Percentiles rank a stretch among this genome's conserved stretches.
phyloP scores from a whole-genome alignment of 805 yeast species.

The Ogataea kodamae region DNA sequence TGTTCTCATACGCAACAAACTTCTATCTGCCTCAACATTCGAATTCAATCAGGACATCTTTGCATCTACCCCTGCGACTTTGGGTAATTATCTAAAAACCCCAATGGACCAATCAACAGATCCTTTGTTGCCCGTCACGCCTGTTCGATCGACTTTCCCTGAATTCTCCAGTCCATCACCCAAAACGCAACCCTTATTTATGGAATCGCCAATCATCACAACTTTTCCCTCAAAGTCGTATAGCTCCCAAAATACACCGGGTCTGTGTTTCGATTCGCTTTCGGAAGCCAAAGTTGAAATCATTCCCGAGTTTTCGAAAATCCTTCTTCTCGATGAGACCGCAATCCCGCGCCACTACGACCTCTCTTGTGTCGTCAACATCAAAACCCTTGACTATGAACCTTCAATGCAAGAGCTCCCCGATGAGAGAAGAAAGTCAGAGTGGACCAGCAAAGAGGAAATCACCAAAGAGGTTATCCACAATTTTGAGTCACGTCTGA shows the following conservation, averaged over 20 bases:
- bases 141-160: constrained; percentile 20
- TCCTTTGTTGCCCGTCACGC: constrained; percentile 21
- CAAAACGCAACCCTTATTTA: constrained; percentile 11
- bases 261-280: constrained; percentile 8
- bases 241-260: constrained; percentile 1
- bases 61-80: constrained; percentile 14
- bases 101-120: constrained; percentile 9
- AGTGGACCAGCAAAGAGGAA: constrained; percentile 20
- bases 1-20: constrained; percentile 13
- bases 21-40: constrained; percentile 8
- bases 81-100: constrained; percentile 7
- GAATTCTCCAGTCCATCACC: constrained; percentile 14
- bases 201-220: constrained; percentile 16
- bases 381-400: constrained; percentile 27
- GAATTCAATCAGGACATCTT: constrained; percentile 10
- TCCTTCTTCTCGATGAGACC: constrained; percentile 15
- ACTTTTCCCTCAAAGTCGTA: constrained; percentile 13
- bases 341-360: constrained; percentile 18
- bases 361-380: constrained; percentile 24
- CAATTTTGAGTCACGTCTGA: constrained; percentile 17
- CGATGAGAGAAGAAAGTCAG: constrained; percentile 16
- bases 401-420: constrained; percentile 19
- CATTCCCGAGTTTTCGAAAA: constrained; percentile 27
- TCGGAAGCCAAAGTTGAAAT: constrained; percentile 24
- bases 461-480: constrained; percentile 22